Base-by-base conservation (phyloP, 768 basidiomycete species). In the Termitomyces titanicus region DNA sequence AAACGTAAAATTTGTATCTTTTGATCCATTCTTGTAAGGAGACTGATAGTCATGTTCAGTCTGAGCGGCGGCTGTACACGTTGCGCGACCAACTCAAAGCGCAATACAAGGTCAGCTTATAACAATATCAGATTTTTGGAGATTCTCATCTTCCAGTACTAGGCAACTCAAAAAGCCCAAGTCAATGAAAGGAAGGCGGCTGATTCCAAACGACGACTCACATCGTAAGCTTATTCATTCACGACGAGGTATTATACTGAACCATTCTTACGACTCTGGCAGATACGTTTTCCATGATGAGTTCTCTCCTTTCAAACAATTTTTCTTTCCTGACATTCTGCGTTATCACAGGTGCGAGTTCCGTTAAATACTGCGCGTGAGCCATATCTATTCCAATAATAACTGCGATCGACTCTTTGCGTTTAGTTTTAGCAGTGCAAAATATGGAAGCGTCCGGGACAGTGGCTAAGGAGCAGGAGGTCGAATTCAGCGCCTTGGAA, bases 401-500 rank as follows among this genome's bases (percentile, higher is more conserved):
- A 4, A 18, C 1, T 20, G 6, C 22, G 17, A 38, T n/a, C 20
- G n/a, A 56, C 49, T 44, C 24, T 27, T 49, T 39, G 15, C 42
- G 47, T 54, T 25, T 45, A 78, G 76, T 94, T 13, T 75, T 96
- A 47, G 92, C 94, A 1, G 88, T 95, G 17, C 94, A 97, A 72
- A 96, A 98, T 64, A 86, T 96, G 81, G 86, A 89, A 57, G 92
- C 90, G 1, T 83, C 84, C 1, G 83, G 87, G 8, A 80, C 82
- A 1, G 80, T 96, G 43, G 78, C 80, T 2, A 84, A 82, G 60
- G 83, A 86, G 35, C 88, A 94, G 64, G 85, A 89, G 58, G 84
- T 95, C 54, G 94, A 97, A 74, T 94, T 94, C 65, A 85, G 84
- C 63, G 94, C 91, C 6, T 77, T 94, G 17, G 84, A 85, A 62